These are phyloP conservation scores for Skeletonema tropicum DNA, from an alignment of 108 stramenopile genomes.

Conservation along the genomic window DNA sequence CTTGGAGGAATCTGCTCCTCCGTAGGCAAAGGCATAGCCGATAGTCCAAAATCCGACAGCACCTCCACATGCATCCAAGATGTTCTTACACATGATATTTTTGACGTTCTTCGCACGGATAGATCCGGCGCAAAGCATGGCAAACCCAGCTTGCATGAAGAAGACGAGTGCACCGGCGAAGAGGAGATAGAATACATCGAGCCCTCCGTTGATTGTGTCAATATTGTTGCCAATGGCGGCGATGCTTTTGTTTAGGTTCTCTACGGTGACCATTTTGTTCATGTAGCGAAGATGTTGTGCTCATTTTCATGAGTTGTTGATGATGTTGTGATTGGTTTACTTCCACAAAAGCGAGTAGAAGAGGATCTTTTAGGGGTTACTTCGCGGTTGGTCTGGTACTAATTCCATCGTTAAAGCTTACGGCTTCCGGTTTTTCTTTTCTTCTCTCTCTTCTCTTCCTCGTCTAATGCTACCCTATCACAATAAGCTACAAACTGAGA, in stretches of 20 bases:
- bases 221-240: not conserved
- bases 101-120: conserved; percentile 64
- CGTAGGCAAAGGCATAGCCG: conserved; percentile 65
- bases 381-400: too few relatives aligned
- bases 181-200: conserved; percentile 44
- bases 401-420: too few relatives aligned
- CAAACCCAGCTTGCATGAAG: conserved; percentile 82
- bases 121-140: conserved; percentile 77
- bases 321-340: too few relatives aligned
- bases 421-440: too few relatives aligned
- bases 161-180: conserved; percentile 56
- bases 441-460: too few relatives aligned
- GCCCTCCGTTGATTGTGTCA: conserved; percentile 9
- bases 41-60: conserved; percentile 62
- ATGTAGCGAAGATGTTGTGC: too few relatives aligned
- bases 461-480: too few relatives aligned
- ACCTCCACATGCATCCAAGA: conserved; percentile 61
- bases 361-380: too few relatives aligned
- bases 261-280: not conserved
- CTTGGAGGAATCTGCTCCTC: conserved; percentile 21
- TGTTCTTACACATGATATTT: conserved; percentile 71
- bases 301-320: too few relatives aligned
- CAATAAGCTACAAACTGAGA: too few relatives aligned
- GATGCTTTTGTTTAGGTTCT: not conserved
- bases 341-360: too few relatives aligned